Percentiles rank a stretch among this genome's conserved stretches.
Evolutionary conservation across 2,329 filamentous ascomycete species (phyloP).

Genomic region (Botryosphaeria agaves): DNA sequence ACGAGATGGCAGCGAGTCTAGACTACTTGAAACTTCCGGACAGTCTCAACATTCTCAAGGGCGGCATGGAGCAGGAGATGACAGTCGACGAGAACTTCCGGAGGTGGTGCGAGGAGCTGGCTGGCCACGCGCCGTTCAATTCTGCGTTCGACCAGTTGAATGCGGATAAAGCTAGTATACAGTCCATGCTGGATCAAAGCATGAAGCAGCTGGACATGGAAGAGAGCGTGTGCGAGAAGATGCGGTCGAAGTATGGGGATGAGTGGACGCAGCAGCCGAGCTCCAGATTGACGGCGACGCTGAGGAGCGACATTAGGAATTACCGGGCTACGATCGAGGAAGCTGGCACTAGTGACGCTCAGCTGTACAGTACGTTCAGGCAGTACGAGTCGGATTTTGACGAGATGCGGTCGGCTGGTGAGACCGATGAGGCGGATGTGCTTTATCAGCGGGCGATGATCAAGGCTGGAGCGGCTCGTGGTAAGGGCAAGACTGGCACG

Average conservation of each 20-base stretch:
- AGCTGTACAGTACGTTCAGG: slow-evolving; percentile 65
- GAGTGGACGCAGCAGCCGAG: slow-evolving; percentile 98
- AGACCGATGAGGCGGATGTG: slow-evolving; percentile 71
- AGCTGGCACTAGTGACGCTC: slow-evolving; percentile 69
- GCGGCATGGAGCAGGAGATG: slow-evolving; percentile 78
- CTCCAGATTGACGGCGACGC: slow-evolving; percentile 68
- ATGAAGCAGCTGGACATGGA: slow-evolving; percentile 89
- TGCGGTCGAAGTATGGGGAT: slow-evolving; percentile 88
- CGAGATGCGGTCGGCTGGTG: slow-evolving; percentile 82
- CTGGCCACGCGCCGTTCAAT: slow-evolving; percentile 64
- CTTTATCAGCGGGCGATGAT: slow-evolving; percentile 78
- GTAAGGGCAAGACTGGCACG: slow-evolving; percentile 42
- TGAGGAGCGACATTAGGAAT: slow-evolving; percentile 72
- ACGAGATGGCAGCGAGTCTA: slow-evolving; percentile 87
- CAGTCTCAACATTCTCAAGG: slow-evolving; percentile 80
- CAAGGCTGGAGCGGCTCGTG: slow-evolving; percentile 45
- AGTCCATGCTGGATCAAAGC: slow-evolving; percentile 57
- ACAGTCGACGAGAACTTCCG: slow-evolving; percentile 80
- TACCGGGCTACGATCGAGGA: slow-evolving; percentile 84
- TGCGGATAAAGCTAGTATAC: slow-evolving; percentile 58
- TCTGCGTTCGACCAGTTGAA: slow-evolving; percentile 65
- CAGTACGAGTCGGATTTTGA: slow-evolving; percentile 83
- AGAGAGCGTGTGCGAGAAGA: slow-evolving; percentile 96
- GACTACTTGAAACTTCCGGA: slow-evolving; percentile 85
- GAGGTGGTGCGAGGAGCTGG: slow-evolving; percentile 85